A percentile compares a stretch with the other conserved stretches of the same genome.
Evolutionary conservation across 2,329 filamentous ascomycete genomes (phyloP).

Genomic region (Diaporthe amygdali): DNA sequence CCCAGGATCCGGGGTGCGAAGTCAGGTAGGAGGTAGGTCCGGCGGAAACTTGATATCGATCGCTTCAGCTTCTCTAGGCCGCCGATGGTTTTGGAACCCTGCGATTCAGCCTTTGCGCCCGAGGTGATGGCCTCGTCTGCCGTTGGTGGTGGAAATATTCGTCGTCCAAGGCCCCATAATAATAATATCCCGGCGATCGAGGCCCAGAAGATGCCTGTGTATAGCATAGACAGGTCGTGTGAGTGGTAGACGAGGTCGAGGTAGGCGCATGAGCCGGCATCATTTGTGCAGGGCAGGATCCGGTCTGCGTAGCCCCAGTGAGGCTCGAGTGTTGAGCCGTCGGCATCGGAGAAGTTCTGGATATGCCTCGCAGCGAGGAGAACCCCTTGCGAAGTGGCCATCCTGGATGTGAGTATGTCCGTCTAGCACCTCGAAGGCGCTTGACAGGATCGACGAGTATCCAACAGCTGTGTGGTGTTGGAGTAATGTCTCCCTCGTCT

Average conservation of each 20-base stretch:
- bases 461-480: background rate
- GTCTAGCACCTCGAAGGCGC: background rate
- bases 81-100: background rate
- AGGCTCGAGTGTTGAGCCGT: constrained; percentile 34
- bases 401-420: background rate
- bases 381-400: constrained; percentile 27
- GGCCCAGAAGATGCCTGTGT: constrained; percentile 55
- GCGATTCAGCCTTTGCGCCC: background rate
- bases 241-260: constrained; percentile 56
- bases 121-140: background rate
- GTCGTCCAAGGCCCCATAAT: constrained; percentile 45
- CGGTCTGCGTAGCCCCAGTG: constrained; percentile 56
- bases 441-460: background rate
- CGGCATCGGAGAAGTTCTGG: constrained; percentile 45
- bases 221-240: constrained; percentile 56
- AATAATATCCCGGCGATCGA: constrained; percentile 49
- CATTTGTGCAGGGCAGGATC: constrained; percentile 50
- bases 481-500: background rate
- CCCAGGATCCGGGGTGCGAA: constrained; percentile 65
- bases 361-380: constrained; percentile 37
- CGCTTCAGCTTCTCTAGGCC: constrained; percentile 19
- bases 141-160: background rate
- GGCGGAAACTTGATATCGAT: constrained; percentile 32
- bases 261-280: constrained; percentile 53
- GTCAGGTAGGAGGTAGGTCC: constrained; percentile 66